Percentiles rank a stretch among this genome's conserved stretches.
Evolutionary conservation across 2,329 filamentous ascomycete genomes (phyloP).

Genomic region (Fusarium sp.): DNA sequence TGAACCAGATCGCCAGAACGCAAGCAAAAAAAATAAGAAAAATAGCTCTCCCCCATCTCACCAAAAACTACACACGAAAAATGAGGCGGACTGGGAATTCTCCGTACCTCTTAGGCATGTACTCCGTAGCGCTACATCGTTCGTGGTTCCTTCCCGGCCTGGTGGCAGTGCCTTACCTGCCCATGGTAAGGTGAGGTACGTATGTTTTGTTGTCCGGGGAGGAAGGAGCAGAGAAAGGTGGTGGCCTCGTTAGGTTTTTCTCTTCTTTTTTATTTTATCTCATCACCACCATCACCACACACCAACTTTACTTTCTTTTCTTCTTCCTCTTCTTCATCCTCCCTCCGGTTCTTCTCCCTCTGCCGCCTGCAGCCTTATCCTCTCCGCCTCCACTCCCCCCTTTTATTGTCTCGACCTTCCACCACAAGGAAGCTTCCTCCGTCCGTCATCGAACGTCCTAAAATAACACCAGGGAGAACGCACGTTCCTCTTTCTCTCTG

Average conservation of each 20-base stretch:
- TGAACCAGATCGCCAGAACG: slow-evolving; percentile 36
- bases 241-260: slow-evolving; percentile 18
- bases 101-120: slow-evolving; percentile 35
- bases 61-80: slow-evolving; percentile 14
- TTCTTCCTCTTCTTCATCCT: slow-evolving; percentile 26
- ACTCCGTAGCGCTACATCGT: slow-evolving; percentile 34
- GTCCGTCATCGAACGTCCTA: slow-evolving; percentile 29
- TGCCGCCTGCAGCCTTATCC: slow-evolving; percentile 15
- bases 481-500: slow-evolving; percentile 43
- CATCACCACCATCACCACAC: slow-evolving; percentile 35
- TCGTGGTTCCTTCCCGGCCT: slow-evolving; percentile 26
- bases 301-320: slow-evolving; percentile 29
- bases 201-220: slow-evolving; percentile 31
- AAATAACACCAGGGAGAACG: slow-evolving; percentile 35
- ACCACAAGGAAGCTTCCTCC: slow-evolving; percentile 18
- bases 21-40: slow-evolving; percentile 3
- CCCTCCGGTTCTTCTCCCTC: slow-evolving; percentile 2
- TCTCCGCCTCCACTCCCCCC: slow-evolving; percentile 10
- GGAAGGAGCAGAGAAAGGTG: slow-evolving; percentile 11
- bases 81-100: slow-evolving; percentile 28
- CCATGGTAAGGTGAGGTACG: slow-evolving; percentile 27
- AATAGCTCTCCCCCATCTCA: slow-evolving; percentile 29
- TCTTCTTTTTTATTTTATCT: slow-evolving; percentile 30
- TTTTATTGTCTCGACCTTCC: slow-evolving; percentile 22
- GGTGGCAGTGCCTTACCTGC: slow-evolving; percentile 29